Evolutionary conservation across 768 basidiomycete genomes (phyloP), one percentile per base, ranked within the genome.

Genomic region (Galerina sulciceps): DNA sequence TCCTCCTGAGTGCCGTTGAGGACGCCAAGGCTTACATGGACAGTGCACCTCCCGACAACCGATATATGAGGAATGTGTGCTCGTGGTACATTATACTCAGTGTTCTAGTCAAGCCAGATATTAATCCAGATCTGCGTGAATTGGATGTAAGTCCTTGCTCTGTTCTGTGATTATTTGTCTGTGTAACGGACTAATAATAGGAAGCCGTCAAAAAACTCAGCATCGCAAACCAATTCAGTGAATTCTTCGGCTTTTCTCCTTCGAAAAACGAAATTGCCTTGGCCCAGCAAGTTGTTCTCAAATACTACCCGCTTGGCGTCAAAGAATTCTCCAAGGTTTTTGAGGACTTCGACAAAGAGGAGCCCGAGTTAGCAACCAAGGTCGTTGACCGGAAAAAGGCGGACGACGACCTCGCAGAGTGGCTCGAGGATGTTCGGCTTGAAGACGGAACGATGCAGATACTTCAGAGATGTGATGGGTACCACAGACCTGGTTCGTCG

Each of bases 41-140:
- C 0, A 70, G 81, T 43, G 84, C 86, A 0, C 85, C 87, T 0
- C 87, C 86, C 0, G 87, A 88, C 64, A 81, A 81, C 50, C 73
- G 83, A 15, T 77, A 86, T 64, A 82, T 85, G 78, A 81, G 81
- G 69, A 80, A 76, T 35, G 79, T 86, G 6, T 63, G 82, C 13
- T 82, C 84, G 64, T 86, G 85, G 85, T 81, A 79, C 65, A 79
- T 85, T 17, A 65, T 77, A 75, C 8, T 66, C 88, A 20, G 72
- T 1, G 22, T 55, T 14, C 44, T 81, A 3, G 74, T 84, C 52
- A 77, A 75, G 42, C 85, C 84, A 2, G 78, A 84, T 20, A 62
- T 85, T 37, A 79, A 78, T 55, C 54, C 67, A 1, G 79, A 85
- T 60, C 68, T 89, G 43, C 63, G 67, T 9, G 82, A 87, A 58